Conservation (phyloP, 305 asterid species). For the Fraxinus ornus region DNA sequence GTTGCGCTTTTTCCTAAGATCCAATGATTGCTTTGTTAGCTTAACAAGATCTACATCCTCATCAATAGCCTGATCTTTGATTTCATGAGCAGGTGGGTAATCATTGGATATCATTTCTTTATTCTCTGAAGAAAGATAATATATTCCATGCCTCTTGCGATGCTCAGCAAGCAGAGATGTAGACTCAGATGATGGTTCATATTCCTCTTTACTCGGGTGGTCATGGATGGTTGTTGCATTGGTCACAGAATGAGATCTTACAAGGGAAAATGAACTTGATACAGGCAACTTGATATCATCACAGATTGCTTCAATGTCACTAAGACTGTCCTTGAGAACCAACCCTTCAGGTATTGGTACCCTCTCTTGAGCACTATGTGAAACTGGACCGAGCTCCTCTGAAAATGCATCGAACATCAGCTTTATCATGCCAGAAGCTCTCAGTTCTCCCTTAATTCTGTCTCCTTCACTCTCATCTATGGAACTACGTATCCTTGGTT, state of each 20-base stretch:
- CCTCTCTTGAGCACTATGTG: slow-evolving; percentile 73
- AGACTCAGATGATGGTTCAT: slow-evolving; percentile 50
- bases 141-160: slow-evolving; percentile 82
- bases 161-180: slow-evolving; percentile 81
- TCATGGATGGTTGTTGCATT: slow-evolving; percentile 35
- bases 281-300: slow-evolving; percentile 57
- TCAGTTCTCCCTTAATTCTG: slow-evolving; percentile 30
- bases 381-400: slow-evolving; percentile 90
- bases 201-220: slow-evolving; percentile 48
- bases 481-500: slow-evolving; percentile 47
- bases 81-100: slow-evolving; percentile 79
- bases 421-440: slow-evolving; percentile 46
- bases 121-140: slow-evolving; percentile 70
- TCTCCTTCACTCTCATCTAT: slow-evolving; percentile 39
- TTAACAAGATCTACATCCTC: slow-evolving; percentile 61
- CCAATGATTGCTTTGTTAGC: slow-evolving; percentile 73
- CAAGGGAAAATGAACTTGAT: slow-evolving; percentile 64
- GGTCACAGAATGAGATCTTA: slow-evolving; percentile 38
- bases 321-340: slow-evolving; percentile 64
- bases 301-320: slow-evolving; percentile 66
- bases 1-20: slow-evolving; percentile 53
- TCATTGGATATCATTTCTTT: slow-evolving; percentile 45
- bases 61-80: slow-evolving; percentile 41
- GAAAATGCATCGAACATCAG: slow-evolving; percentile 55
- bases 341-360: slow-evolving; percentile 76